Percentiles rank a stretch among this genome's conserved stretches.
phyloP scores from a whole-genome alignment of 306 rosid species.

The Cicer chorassanicum region DNA sequence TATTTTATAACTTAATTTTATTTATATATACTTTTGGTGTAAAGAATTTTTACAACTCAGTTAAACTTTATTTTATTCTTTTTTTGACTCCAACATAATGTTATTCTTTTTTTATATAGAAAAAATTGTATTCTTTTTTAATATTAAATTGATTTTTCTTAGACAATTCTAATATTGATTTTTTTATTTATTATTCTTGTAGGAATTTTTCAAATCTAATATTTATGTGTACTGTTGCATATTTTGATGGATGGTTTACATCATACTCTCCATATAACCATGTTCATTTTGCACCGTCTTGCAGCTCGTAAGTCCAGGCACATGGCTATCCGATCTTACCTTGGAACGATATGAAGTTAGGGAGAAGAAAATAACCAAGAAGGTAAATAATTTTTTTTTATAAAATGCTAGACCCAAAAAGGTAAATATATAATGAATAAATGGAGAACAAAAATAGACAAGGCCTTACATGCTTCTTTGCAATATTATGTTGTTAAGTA shows the following conservation, averaged over 20 bases:
- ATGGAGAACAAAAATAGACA: neutral
- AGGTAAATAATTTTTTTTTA: conserved; percentile 40
- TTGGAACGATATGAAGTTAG: conserved; percentile 89
- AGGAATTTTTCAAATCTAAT: too few species aligned
- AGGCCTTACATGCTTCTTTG: neutral
- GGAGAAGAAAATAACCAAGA: conserved; percentile 88
- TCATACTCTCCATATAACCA: conserved; percentile 1
- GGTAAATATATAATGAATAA: neutral
- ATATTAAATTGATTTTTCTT: too few species aligned
- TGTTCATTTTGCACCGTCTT: conserved; percentile 23
- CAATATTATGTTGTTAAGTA: neutral
- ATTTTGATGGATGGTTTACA: neutral
- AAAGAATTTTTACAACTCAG: too few species aligned
- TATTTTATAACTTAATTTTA: too few species aligned
- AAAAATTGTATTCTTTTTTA: too few species aligned
- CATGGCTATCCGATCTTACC: conserved; percentile 84
- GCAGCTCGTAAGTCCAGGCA: conserved; percentile 84
- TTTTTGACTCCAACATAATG: too few species aligned
- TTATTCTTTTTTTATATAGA: too few species aligned
- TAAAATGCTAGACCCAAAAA: too few species aligned
- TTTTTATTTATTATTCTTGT: too few species aligned
- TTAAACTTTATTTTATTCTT: too few species aligned
- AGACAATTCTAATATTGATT: too few species aligned
- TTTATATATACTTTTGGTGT: too few species aligned
- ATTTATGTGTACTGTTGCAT: neutral